Conservation (phyloP, 331 rosid genomes). For the Pyracantha coccinea region DNA sequence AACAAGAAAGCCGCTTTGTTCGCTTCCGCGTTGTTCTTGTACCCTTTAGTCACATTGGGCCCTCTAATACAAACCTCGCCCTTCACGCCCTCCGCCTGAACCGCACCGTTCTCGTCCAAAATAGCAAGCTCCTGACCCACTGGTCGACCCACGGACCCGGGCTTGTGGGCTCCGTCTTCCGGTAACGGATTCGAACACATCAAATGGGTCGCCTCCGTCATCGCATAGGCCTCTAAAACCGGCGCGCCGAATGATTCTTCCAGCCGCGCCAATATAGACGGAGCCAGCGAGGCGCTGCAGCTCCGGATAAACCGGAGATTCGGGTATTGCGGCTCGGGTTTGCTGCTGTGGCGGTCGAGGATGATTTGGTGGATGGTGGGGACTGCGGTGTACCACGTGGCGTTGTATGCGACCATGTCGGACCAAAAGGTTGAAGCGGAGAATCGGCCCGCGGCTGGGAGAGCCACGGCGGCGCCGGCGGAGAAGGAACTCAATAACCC, state of each 20-base stretch:
- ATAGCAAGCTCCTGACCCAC: slow-evolving; percentile 37
- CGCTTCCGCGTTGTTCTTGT: slow-evolving; percentile 40
- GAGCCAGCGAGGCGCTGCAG: slow-evolving; percentile 48
- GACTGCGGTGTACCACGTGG: slow-evolving; percentile 53
- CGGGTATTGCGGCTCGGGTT: slow-evolving; percentile 30
- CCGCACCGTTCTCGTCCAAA: slow-evolving; percentile 22
- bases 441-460: slow-evolving; percentile 38
- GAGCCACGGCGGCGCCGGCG: slow-evolving; percentile 33
- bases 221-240: slow-evolving; percentile 43
- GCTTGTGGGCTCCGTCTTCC: slow-evolving; percentile 31
- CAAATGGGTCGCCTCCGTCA: slow-evolving; percentile 45
- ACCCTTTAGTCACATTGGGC: slow-evolving; percentile 37
- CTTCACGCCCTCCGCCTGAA: slow-evolving; percentile 5
- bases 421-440: slow-evolving; percentile 43
- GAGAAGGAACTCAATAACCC: slow-evolving; percentile 27
- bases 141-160: slow-evolving; percentile 43
- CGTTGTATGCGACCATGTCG: slow-evolving; percentile 31
- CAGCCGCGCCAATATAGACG: slow-evolving; percentile 29
- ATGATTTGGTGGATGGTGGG: slow-evolving; percentile 51
- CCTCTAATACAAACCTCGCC: slow-evolving; percentile 49
- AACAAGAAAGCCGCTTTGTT: slow-evolving; percentile 36
- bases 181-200: slow-evolving; percentile 47
- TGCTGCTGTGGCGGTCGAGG: slow-evolving; percentile 36
- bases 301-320: slow-evolving; percentile 39
- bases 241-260: slow-evolving; percentile 39